phyloP scores from a whole-genome alignment of 495 filamentous ascomycete species.

The Margaritispora aquatica region DNA sequence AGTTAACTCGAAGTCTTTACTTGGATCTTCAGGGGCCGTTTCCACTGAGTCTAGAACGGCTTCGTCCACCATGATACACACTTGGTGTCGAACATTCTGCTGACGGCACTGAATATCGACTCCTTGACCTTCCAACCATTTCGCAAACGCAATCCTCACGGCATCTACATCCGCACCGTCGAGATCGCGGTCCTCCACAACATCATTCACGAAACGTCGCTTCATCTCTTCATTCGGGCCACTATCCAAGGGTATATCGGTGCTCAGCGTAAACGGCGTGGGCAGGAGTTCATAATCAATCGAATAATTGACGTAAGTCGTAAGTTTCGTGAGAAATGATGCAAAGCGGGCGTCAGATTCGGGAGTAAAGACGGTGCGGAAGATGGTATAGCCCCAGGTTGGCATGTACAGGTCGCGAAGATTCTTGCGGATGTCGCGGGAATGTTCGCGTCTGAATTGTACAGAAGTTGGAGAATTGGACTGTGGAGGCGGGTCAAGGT shows the following conservation, averaged over 20 bases:
- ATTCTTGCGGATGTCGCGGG: neutral
- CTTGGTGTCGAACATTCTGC: conserved; percentile 9
- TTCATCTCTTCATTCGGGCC: conserved; percentile 13
- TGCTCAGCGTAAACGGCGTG: neutral
- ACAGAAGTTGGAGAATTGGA: neutral
- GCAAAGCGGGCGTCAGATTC: conserved; percentile 9
- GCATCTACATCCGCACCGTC: conserved; percentile 6
- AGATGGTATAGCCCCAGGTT: conserved; percentile 13
- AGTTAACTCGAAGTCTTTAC: neutral
- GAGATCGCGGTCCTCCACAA: conserved; percentile 5
- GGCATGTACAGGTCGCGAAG: neutral
- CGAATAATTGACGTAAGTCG: conserved; percentile 5
- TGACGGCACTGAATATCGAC: conserved; percentile 1
- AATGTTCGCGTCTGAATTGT: neutral
- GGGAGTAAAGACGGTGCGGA: conserved; percentile 10
- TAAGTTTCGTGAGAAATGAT: conserved; percentile 4
- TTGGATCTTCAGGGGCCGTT: conserved; percentile 8
- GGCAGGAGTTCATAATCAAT: conserved; percentile 6
- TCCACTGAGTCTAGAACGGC: conserved; percentile 3
- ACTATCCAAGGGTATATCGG: conserved; percentile 4
- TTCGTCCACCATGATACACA: conserved; percentile 10
- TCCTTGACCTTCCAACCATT: conserved; percentile 7
- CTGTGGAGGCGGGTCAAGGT: too few relatives aligned
- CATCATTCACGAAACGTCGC: conserved; percentile 6
- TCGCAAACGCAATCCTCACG: conserved; percentile 4